A percentile compares a stretch with the other conserved stretches of the same genome.
These are phyloP conservation scores for Termitomyces sp. DNA, from an alignment of 768 basidiomycete genomes.

Conservation along the genomic window DNA sequence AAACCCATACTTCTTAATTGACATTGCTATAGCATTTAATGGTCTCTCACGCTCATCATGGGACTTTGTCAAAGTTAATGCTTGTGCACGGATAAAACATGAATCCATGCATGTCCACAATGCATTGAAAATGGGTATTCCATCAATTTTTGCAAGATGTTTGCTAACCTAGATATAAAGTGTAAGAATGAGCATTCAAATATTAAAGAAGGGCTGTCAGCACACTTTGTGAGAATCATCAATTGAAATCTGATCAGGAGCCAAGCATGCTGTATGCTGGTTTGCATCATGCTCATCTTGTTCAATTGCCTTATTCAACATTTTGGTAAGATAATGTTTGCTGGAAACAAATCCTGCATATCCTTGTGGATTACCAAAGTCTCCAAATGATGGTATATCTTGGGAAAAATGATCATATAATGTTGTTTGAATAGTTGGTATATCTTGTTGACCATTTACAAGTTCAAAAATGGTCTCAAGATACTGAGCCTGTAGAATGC, in stretches of 20 bases:
- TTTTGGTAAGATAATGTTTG: background rate
- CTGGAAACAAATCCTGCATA: background rate
- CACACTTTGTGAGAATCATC: background rate
- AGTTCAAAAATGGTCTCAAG: no score
- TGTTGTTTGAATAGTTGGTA: no score
- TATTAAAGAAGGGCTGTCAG: no score
- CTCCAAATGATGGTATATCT: no score
- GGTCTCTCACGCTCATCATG: background rate
- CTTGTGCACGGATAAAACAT: slow-evolving; percentile 14
- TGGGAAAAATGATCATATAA: no score
- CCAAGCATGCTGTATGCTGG: background rate
- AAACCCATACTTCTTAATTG: slow-evolving; percentile 1
- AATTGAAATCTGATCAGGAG: background rate
- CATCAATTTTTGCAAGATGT: slow-evolving; percentile 18
- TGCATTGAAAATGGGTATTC: slow-evolving; percentile 15
- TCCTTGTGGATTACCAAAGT: background rate
- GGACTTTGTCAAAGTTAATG: slow-evolving; percentile 16
- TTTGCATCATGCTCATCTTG: background rate
- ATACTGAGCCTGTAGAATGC: no score
- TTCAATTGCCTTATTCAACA: background rate
- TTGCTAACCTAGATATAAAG: no score
- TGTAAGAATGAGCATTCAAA: no score
- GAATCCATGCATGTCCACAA: slow-evolving; percentile 21
- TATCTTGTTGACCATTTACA: no score
- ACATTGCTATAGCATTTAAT: background rate